These are phyloP conservation scores for Tolypocladium sp. DNA, from an alignment of 2,329 filamentous ascomycete genomes.

Conservation along the genomic window DNA sequence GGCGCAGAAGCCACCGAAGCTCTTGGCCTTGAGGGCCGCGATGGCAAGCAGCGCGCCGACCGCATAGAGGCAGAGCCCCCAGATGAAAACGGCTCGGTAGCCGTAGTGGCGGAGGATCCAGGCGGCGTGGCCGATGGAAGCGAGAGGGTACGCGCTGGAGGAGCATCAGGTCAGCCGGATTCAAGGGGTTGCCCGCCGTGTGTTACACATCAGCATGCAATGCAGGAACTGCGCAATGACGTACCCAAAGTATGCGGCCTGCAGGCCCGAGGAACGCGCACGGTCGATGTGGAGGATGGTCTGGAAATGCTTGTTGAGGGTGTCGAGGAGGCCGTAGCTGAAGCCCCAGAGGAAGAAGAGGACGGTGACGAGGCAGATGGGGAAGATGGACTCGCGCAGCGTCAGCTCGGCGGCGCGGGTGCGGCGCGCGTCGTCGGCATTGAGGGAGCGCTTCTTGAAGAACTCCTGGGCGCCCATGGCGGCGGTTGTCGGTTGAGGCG, in stretches of 20 bases:
- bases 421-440: conserved; percentile 28
- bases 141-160: conserved; percentile 54
- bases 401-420: conserved; percentile 48
- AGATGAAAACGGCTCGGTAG: conserved; percentile 60
- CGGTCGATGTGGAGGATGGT: conserved; percentile 32
- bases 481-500: neutral
- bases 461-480: conserved; percentile 34
- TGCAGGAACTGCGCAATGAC: conserved; percentile 8
- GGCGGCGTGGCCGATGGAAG: conserved; percentile 56
- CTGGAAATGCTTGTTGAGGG: conserved; percentile 42
- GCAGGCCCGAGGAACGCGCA: conserved; percentile 36
- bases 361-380: conserved; percentile 46
- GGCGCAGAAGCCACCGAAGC: conserved; percentile 66
- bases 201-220: neutral
- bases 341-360: conserved; percentile 40
- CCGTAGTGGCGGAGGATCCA: conserved; percentile 55
- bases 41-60: conserved; percentile 48
- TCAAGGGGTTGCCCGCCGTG: neutral
- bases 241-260: conserved; percentile 48
- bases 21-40: conserved; percentile 48
- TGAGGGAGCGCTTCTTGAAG: conserved; percentile 34
- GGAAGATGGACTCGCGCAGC: conserved; percentile 56
- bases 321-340: conserved; percentile 35
- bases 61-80: conserved; percentile 58
- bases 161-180: neutral